Conservation (phyloP, 441 rosid species). For the Metrosideros polymorpha region DNA sequence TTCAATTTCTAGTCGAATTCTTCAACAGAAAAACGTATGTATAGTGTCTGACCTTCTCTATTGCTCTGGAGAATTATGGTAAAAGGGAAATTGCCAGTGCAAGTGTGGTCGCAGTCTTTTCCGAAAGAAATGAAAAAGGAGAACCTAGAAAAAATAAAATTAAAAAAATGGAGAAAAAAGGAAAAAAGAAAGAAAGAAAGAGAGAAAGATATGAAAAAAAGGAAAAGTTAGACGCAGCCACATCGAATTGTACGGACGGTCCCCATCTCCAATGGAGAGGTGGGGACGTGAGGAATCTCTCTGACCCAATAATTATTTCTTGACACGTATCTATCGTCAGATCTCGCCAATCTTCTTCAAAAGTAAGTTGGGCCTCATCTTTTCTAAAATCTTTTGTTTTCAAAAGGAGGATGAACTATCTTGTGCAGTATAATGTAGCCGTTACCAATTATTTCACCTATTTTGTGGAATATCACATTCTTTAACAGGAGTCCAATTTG, state of each 20-base stretch:
- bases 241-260: background rate
- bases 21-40: background rate
- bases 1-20: background rate
- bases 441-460: background rate
- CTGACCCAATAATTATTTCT: background rate
- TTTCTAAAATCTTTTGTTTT: background rate
- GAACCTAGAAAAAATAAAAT: background rate
- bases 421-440: background rate
- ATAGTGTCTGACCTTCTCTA: background rate
- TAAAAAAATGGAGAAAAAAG: background rate
- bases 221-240: background rate
- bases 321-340: background rate
- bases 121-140: background rate
- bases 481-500: background rate
- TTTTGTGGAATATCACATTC: too few species aligned
- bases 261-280: background rate
- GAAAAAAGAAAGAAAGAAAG: background rate
- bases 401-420: background rate
- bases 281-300: background rate
- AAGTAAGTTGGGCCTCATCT: background rate
- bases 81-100: background rate
- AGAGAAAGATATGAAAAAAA: background rate
- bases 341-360: background rate
- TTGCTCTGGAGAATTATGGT: background rate
- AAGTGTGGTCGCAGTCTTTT: background rate